A percentile compares a stretch with the other conserved stretches of the same genome.
phyloP scores from a whole-genome alignment of 2,329 filamentous ascomycete genomes.

The Calonectria leucothoes region DNA sequence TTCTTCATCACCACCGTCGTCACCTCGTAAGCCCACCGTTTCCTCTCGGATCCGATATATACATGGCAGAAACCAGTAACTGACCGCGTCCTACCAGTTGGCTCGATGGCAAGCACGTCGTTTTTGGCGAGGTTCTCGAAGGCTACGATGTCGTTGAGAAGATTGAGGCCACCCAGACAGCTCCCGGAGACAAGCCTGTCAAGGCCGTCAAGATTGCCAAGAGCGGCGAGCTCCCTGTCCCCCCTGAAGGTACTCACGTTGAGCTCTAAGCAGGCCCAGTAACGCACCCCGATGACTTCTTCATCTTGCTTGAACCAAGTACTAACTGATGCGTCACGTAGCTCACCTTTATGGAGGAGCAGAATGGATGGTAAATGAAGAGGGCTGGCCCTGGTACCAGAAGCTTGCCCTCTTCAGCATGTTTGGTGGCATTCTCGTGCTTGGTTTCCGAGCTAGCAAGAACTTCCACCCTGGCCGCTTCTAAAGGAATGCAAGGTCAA shows the following conservation, averaged over 20 bases:
- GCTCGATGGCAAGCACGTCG: conserved; percentile 87
- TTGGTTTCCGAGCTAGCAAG: conserved; percentile 35
- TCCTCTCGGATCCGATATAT: background rate
- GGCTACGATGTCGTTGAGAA: conserved; percentile 84
- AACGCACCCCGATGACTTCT: conserved; percentile 37
- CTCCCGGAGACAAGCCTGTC: conserved; percentile 74
- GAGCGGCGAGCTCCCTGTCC: conserved; percentile 86
- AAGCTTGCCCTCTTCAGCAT: conserved; percentile 37
- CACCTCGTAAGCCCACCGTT: conserved; percentile 69
- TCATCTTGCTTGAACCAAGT: conserved; percentile 39
- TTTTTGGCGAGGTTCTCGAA: conserved; percentile 90
- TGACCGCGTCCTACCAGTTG: conserved; percentile 61
- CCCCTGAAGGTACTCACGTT: conserved; percentile 92
- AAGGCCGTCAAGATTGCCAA: conserved; percentile 81
- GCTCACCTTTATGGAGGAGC: conserved; percentile 41
- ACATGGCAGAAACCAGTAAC: background rate
- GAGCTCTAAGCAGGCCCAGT: conserved; percentile 75
- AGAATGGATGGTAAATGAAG: conserved; percentile 32
- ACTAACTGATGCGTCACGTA: conserved; percentile 50
- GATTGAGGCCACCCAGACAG: conserved; percentile 79
- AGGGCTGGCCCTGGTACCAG: conserved; percentile 37
- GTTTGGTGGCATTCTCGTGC: conserved; percentile 32
- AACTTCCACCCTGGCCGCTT: conserved; percentile 20
- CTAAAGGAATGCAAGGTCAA: background rate
- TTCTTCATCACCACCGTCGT: conserved; percentile 91